Base-by-base conservation (phyloP, 2,329 filamentous ascomycete species). In the Sphaerostilbella broomeana region DNA sequence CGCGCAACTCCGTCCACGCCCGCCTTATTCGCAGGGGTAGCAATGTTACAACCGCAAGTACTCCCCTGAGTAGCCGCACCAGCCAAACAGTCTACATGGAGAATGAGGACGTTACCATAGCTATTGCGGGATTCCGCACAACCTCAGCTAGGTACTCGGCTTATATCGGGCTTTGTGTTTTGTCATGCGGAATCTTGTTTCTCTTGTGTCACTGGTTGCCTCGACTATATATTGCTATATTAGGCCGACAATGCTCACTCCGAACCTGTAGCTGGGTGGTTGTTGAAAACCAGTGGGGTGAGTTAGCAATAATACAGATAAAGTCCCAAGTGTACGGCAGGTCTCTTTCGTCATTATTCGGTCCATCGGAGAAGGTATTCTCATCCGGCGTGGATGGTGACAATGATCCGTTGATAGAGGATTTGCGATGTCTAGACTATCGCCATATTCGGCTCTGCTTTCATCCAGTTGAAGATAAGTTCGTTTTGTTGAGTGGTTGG, bases 271-370 rank as follows among this genome's bases (percentile, higher is more conserved):
- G 85, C 44, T 98, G 94, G 92, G 82, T 95, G 29, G 89, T 94
- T 19, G 77, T 97, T 47, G 92, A 95, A 73, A 95, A 98, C 55
- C 88, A 97, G 72, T 97, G 92, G 90, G 84, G 85, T 35, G 90
- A 97, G 61, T 84, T 97, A 60, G 72, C 75, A 10, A 76, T 92
- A n/a, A 76, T 94, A 53, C 57, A 79, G 35, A 72, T 97, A 10
- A 70, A 72, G 25, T 62, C 60, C 12, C 67, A 65, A 40, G 56
- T 60, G 15, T 79, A 75, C 58, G 76, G 70, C 34, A 75, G 69
- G 42, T 68, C 70, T 4, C 56, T 77, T 40, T 81, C 69, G 42
- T 77, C 74, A 0, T 71, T 82, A 1, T 90, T 90, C 55, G 84
- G 85, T 0, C 61, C 73, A 2, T 65, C 73, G 1, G 76, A 79